phyloP scores from a whole-genome alignment of 2,329 filamentous ascomycete species.

The Pseudogymnoascus sp. region DNA sequence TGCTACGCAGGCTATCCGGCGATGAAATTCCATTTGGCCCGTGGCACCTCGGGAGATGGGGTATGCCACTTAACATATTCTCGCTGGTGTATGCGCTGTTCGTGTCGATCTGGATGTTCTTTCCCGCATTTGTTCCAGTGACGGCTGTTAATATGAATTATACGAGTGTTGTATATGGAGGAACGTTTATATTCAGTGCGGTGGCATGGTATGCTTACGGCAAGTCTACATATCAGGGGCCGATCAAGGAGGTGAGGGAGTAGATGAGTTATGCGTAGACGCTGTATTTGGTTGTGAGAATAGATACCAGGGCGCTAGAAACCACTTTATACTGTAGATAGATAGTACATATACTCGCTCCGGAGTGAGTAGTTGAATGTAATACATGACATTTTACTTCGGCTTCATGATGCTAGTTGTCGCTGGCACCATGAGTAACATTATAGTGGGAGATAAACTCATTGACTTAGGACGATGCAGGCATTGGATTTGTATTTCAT shows the following conservation, averaged over 20 bases:
- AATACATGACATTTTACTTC: background rate
- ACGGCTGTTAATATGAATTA: conserved; percentile 11
- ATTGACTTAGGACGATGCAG: background rate
- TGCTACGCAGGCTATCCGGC: conserved; percentile 34
- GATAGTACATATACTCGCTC: conserved; percentile 2
- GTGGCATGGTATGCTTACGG: conserved; percentile 5
- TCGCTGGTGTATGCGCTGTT: conserved; percentile 29
- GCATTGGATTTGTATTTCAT: background rate
- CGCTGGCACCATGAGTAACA: no score
- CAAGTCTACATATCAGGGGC: background rate
- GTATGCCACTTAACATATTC: conserved; percentile 19
- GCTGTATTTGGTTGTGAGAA: background rate
- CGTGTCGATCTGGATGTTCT: conserved; percentile 40
- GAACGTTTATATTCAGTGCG: background rate
- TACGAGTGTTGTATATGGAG: conserved; percentile 4
- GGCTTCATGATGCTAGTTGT: background rate
- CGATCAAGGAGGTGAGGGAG: conserved; percentile 10
- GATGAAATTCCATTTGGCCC: conserved; percentile 19
- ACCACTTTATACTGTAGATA: background rate
- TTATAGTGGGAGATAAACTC: background rate
- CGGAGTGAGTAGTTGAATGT: background rate
- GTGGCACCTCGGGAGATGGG: conserved; percentile 19
- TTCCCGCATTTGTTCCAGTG: background rate
- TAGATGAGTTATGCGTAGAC: background rate
- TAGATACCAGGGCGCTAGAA: background rate